phyloP scores from a whole-genome alignment of 495 filamentous ascomycete species.

The Patellaria atrata region DNA sequence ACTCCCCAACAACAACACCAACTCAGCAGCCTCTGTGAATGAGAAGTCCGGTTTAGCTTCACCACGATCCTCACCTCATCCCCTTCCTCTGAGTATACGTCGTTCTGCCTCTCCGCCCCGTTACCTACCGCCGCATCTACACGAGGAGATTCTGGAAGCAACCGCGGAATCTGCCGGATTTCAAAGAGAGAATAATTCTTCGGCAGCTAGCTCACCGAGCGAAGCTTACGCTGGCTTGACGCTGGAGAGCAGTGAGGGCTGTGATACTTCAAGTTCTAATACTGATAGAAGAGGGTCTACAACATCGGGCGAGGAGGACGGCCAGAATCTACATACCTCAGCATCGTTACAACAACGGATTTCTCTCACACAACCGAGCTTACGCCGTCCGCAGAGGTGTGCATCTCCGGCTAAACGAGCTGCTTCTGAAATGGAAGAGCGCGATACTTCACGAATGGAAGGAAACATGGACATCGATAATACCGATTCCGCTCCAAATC shows the following conservation, averaged over 20 bases:
- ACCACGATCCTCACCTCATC: constrained; percentile 19
- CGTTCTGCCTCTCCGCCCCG: constrained; percentile 32
- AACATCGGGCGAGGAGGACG: too few species aligned
- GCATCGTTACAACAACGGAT: too few species aligned
- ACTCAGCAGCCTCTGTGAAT: constrained; percentile 16
- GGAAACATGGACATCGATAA: constrained; percentile 25
- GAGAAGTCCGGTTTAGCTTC: constrained; percentile 11
- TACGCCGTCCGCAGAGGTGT: constrained; percentile 25
- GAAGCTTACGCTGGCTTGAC: constrained; percentile 60
- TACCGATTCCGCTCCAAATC: constrained; percentile 8
- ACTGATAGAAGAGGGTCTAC: constrained; percentile 26
- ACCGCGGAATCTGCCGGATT: constrained; percentile 27
- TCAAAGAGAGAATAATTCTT: constrained; percentile 27
- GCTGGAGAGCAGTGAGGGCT: constrained; percentile 41
- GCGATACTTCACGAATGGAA: too few species aligned
- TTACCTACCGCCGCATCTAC: constrained; percentile 46
- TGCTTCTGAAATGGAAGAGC: constrained; percentile 37
- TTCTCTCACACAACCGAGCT: constrained; percentile 1
- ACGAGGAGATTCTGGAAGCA: constrained; percentile 37
- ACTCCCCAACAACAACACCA: constrained; percentile 14
- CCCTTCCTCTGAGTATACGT: constrained; percentile 21
- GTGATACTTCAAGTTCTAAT: constrained; percentile 33
- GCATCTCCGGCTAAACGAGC: constrained; percentile 41
- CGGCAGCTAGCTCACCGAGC: constrained; percentile 50
- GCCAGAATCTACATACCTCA: too few species aligned